Percentiles rank a stretch among this genome's conserved stretches.
Conservation (phyloP, 2,329 filamentous ascomycete species). For the Coniochaeta sp. region DNA sequence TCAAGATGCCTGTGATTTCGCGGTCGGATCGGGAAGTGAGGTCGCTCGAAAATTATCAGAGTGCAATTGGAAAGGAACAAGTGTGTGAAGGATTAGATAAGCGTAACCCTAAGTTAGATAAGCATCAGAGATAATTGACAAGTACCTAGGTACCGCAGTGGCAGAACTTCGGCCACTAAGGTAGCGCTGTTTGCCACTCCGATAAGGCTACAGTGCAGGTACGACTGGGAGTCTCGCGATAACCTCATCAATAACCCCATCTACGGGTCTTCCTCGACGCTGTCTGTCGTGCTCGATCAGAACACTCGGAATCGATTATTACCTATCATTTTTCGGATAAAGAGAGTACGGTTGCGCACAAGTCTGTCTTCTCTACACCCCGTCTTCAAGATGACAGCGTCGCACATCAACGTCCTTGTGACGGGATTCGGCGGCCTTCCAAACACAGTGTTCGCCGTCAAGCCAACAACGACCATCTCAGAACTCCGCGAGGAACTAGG, state of each 20-base stretch:
- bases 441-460: slow-evolving; percentile 72
- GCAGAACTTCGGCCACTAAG: not conserved
- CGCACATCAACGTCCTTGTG: slow-evolving; percentile 71
- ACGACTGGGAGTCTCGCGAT: too few relatives aligned
- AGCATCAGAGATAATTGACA: too few relatives aligned
- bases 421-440: slow-evolving; percentile 76
- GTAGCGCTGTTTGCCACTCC: not conserved
- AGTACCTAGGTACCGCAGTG: not conserved
- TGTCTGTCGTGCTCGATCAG: not conserved
- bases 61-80: slow-evolving; percentile 11
- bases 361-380: not conserved
- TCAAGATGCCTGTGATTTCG: slow-evolving; percentile 41
- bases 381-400: slow-evolving; percentile 40
- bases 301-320: not conserved
- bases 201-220: too few relatives aligned
- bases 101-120: too few relatives aligned
- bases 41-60: slow-evolving; percentile 21
- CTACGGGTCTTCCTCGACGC: not conserved
- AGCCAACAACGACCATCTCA: slow-evolving; percentile 55
- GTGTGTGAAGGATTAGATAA: too few relatives aligned
- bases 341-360: not conserved
- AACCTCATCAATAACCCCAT: not conserved
- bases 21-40: slow-evolving; percentile 24
- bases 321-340: not conserved
- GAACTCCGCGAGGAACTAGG: slow-evolving; percentile 59